Evolutionary conservation across 257 asterid species (phyloP).

Genomic region (Nicotiana knightiana): DNA sequence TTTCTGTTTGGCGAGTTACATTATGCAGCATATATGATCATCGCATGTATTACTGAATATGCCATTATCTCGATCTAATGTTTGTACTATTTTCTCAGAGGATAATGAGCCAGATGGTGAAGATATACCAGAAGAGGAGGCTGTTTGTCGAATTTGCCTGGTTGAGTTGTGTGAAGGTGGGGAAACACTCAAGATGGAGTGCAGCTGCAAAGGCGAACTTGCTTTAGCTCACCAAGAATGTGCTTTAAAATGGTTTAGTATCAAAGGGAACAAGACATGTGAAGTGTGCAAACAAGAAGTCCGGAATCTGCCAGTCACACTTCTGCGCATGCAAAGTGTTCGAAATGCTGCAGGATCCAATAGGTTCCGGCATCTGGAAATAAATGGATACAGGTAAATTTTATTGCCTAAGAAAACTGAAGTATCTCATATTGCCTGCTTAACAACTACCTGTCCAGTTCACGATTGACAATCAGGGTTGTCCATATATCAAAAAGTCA

Average conservation of each 20-base stretch:
- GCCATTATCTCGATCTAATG: not conserved
- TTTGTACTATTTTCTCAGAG: constrained; percentile 27
- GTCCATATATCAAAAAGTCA: not conserved
- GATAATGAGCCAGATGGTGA: constrained; percentile 50
- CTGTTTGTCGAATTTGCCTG: constrained; percentile 86
- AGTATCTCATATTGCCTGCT: not conserved
- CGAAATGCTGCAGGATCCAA: constrained; percentile 20
- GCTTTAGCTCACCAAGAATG: constrained; percentile 90
- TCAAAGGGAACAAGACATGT: constrained; percentile 89
- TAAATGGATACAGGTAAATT: constrained; percentile 70
- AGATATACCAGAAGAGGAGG: constrained; percentile 86
- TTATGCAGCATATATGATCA: not conserved
- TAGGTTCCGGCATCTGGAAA: constrained; percentile 33
- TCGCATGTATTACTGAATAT: not conserved
- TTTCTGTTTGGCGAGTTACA: not conserved
- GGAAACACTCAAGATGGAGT: constrained; percentile 87
- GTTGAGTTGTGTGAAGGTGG: constrained; percentile 89
- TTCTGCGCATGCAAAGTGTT: constrained; percentile 61
- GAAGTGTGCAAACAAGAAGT: constrained; percentile 92
- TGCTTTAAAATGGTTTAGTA: constrained; percentile 85
- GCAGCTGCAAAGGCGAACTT: constrained; percentile 94
- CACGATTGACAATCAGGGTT: not conserved
- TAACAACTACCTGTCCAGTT: not conserved
- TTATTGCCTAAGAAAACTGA: not conserved
- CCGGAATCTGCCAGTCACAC: constrained; percentile 76